Base-by-base conservation (phyloP, 441 rosid species). In the Adansonia rubrostipa region DNA sequence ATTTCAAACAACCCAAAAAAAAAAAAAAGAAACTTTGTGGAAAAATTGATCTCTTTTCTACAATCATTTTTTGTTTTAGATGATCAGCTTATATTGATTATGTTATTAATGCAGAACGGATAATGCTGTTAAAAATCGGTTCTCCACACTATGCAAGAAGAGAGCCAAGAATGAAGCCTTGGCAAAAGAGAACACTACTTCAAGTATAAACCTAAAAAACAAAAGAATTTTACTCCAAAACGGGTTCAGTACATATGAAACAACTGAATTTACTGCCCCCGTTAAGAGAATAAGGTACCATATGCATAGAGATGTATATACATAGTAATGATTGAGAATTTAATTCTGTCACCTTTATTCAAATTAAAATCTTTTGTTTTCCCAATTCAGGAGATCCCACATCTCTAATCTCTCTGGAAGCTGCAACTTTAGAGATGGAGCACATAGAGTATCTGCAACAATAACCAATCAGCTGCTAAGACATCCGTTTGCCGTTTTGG, bases 41-140 rank as follows among this genome's bases (percentile, higher is more conserved):
- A 60, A 62, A 44, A 10, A 69, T 61, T 42, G n/a, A 56, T 50
- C 2, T 8, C 62, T 60, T 62, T 40, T 74, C 24, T 14, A 5
- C 69, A 33, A 36, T 70, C 44, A 61, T 8, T 66, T 42, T 56
- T 56, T 24, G 42, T 22, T 54, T 9, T 10, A 71, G 63, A 63
- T 66, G 10, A 71, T 42, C 1, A 42, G 20, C 7, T 73, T 47
- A 69, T 19, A 47, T 7, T 57, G 61, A 6, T 45, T 24, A 42
- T 68, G 36, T 9, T 80, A 22, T 54, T 80, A 74, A 48, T 82
- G 86, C 88, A 96, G 98, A 85, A 96, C 99, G 10, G 99, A 96
- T 87, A 96, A 96, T 82, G 99, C 98, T 42, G 99, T 96, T 81
- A 96, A 96, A 86, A 96, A 96, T 80, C 86, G 98, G 58, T 96